Evolutionary conservation across 305 asterid species (phyloP).

Genomic region (Plantago rigida): DNA sequence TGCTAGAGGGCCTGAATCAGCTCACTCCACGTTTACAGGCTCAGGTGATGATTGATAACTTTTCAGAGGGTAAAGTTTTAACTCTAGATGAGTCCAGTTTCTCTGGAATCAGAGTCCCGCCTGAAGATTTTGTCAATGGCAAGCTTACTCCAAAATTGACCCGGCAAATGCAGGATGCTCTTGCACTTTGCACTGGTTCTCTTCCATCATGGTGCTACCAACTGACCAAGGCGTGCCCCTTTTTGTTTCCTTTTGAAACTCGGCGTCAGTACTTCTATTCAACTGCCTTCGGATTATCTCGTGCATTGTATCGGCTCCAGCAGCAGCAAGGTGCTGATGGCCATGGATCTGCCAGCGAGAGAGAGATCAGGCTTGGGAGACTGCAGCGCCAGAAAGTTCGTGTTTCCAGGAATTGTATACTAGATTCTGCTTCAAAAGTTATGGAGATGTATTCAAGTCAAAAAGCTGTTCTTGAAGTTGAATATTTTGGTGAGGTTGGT

Average conservation of each 20-base stretch:
- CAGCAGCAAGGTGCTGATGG: slow-evolving; percentile 98
- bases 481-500: slow-evolving; percentile 99
- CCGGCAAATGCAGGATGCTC: slow-evolving; percentile 91
- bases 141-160: slow-evolving; percentile 93
- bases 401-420: slow-evolving; percentile 80
- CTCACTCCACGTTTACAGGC: slow-evolving; percentile 72
- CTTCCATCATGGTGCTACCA: slow-evolving; percentile 99
- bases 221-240: slow-evolving; percentile 90
- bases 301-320: slow-evolving; percentile 89
- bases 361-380: slow-evolving; percentile 80
- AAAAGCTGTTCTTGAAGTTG: slow-evolving; percentile 98
- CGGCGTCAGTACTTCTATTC: slow-evolving; percentile 96
- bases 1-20: slow-evolving; percentile 93
- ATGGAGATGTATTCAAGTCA: slow-evolving; percentile 99
- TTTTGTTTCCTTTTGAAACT: slow-evolving; percentile 90
- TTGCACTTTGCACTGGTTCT: slow-evolving; percentile 93
- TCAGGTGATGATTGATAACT: slow-evolving; percentile 51
- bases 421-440: slow-evolving; percentile 95
- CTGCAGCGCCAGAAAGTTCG: slow-evolving; percentile 96
- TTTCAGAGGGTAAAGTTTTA: slow-evolving; percentile 62
- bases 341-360: slow-evolving; percentile 63
- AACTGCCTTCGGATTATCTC: slow-evolving; percentile 93
- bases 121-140: slow-evolving; percentile 60
- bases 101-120: slow-evolving; percentile 47
- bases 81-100: slow-evolving; percentile 44